phyloP scores from a whole-genome alignment of 257 asterid genomes.

The Ehretia macrophylla region DNA sequence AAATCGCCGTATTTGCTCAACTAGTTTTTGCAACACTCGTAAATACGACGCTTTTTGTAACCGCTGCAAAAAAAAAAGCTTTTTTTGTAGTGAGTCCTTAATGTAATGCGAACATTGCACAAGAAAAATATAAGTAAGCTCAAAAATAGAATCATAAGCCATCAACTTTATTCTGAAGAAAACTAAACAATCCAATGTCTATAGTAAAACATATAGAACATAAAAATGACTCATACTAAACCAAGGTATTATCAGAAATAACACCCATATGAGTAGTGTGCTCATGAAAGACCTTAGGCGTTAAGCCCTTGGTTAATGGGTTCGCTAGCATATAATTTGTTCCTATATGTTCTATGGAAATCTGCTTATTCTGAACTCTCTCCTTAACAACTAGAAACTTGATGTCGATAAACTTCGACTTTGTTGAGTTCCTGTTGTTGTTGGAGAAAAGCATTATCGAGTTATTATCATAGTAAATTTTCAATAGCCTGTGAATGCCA shows the following conservation, averaged over 20 bases:
- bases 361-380: background rate
- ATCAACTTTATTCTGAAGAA: too few species aligned
- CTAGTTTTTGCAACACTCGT: too few species aligned
- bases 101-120: too few species aligned
- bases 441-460: background rate
- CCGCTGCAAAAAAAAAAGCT: too few species aligned
- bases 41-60: too few species aligned
- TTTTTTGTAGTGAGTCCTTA: too few species aligned
- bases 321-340: conserved; percentile 3
- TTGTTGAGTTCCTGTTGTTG: background rate
- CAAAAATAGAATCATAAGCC: too few species aligned
- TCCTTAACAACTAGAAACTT: background rate
- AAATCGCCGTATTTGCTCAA: too few species aligned
- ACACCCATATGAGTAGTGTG: background rate
- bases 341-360: background rate
- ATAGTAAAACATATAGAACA: too few species aligned
- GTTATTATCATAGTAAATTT: background rate
- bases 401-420: background rate
- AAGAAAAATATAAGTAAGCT: too few species aligned
- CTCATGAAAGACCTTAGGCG: background rate
- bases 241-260: background rate
- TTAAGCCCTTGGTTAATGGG: conserved; percentile 4
- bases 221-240: conserved; percentile 1
- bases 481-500: background rate
- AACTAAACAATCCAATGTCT: too few species aligned